Conservation (phyloP, 2,329 filamentous ascomycete species). For the Aspergillus sp. region DNA sequence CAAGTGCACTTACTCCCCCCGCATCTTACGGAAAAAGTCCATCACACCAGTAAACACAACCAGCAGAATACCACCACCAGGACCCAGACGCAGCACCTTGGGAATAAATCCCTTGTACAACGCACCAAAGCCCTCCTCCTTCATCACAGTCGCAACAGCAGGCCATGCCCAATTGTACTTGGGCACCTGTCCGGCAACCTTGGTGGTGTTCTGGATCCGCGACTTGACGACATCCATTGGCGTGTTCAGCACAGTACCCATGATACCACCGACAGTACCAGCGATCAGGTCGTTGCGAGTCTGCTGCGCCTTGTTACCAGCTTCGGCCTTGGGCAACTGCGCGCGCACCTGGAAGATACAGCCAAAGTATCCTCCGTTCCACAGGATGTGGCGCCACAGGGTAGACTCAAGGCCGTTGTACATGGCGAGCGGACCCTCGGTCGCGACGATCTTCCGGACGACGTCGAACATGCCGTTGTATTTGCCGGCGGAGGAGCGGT, state of each 20-base stretch:
- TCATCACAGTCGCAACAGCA: slow-evolving; percentile 74
- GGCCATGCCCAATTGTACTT: slow-evolving; percentile 99
- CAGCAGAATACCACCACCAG: slow-evolving; percentile 56
- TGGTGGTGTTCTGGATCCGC: slow-evolving; percentile 89
- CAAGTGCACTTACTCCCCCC: slow-evolving; percentile 31
- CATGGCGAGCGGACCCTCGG: slow-evolving; percentile 77
- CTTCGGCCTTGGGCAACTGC: slow-evolving; percentile 69
- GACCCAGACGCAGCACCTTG: slow-evolving; percentile 76
- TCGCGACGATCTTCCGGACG: slow-evolving; percentile 62
- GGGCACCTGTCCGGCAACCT: slow-evolving; percentile 68
- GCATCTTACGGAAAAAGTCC: slow-evolving; percentile 79
- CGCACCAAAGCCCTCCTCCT: slow-evolving; percentile 85
- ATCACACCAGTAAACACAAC: slow-evolving; percentile 46
- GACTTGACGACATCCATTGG: slow-evolving; percentile 97
- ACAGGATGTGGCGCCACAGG: slow-evolving; percentile 88
- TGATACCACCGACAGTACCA: slow-evolving; percentile 79
- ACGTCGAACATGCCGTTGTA: slow-evolving; percentile 50
- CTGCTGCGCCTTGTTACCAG: slow-evolving; percentile 64
- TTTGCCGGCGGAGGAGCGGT: slow-evolving; percentile 81
- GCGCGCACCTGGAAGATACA: slow-evolving; percentile 95
- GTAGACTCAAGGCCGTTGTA: slow-evolving; percentile 98
- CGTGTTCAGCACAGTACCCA: slow-evolving; percentile 88
- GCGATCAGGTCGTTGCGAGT: slow-evolving; percentile 83
- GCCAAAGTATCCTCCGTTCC: slow-evolving; percentile 96
- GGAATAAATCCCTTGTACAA: slow-evolving; percentile 97